These are phyloP conservation scores for Cytospora chrysosperma DNA, from an alignment of 2,329 filamentous ascomycete genomes.

Conservation along the genomic window DNA sequence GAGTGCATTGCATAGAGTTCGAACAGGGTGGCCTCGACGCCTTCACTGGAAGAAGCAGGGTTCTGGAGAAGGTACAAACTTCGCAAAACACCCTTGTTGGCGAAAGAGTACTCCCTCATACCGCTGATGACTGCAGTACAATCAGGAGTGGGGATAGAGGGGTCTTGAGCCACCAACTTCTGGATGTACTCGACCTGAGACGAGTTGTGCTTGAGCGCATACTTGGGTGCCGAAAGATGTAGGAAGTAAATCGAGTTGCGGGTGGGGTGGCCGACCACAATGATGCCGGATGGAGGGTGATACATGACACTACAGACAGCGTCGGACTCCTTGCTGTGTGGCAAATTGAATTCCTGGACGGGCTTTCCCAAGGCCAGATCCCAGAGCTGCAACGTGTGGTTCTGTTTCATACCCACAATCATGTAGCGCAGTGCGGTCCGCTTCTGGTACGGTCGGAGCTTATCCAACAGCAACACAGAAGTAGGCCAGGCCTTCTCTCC, in stretches of 20 bases:
- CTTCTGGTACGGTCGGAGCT: constrained; percentile 89
- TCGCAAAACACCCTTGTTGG: constrained; percentile 79
- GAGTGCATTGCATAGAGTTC: constrained; percentile 98
- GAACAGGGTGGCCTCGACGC: constrained; percentile 75
- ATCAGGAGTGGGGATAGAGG: constrained; percentile 77
- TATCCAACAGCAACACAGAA: constrained; percentile 93
- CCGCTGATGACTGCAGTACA: constrained; percentile 97
- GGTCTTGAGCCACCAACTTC: constrained; percentile 70
- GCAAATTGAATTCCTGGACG: constrained; percentile 94
- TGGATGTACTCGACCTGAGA: constrained; percentile 87
- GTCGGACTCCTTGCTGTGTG: constrained; percentile 93
- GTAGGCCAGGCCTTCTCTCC: constrained; percentile 96
- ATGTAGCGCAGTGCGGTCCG: constrained; percentile 89
- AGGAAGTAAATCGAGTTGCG: constrained; percentile 98
- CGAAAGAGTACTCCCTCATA: constrained; percentile 91
- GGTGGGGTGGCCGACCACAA: constrained; percentile 92
- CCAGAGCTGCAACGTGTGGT: constrained; percentile 97
- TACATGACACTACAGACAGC: constrained; percentile 98
- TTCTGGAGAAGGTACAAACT: constrained; percentile 85
- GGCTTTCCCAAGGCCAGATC: constrained; percentile 93
- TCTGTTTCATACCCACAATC: constrained; percentile 97
- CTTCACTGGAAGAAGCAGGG: constrained; percentile 61
- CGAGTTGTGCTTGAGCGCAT: constrained; percentile 74
- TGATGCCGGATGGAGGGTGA: constrained; percentile 87
- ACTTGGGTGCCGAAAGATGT: constrained; percentile 90